These are phyloP conservation scores for Lachancea thermotolerans DNA, from an alignment of 805 yeast species.

Conservation along the genomic window DNA sequence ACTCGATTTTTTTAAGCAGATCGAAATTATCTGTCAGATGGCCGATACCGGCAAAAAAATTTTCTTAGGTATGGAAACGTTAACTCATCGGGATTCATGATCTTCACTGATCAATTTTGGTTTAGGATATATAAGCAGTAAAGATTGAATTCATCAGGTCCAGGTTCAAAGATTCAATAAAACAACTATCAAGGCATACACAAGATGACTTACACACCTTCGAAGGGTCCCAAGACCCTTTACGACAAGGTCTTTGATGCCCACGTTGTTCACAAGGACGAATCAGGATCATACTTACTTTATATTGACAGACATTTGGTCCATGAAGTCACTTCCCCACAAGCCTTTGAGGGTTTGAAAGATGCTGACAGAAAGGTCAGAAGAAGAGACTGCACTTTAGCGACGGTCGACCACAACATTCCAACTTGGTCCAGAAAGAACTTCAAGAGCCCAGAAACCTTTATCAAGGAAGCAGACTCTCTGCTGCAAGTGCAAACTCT, in stretches of 20 bases:
- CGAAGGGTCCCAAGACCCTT: constrained; percentile 56
- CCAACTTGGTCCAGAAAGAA: constrained; percentile 85
- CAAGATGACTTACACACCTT: neutral
- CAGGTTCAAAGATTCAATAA: no score
- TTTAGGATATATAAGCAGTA: no score
- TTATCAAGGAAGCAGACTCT: constrained; percentile 87
- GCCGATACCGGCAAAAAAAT: constrained; percentile 12
- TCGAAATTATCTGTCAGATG: neutral
- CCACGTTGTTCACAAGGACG: constrained; percentile 87
- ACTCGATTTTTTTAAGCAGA: neutral
- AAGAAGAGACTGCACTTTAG: constrained; percentile 87
- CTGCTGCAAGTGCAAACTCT: constrained; percentile 86
- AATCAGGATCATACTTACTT: constrained; percentile 75
- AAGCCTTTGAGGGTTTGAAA: constrained; percentile 92
- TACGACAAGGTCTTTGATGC: constrained; percentile 96
- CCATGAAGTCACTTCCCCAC: constrained; percentile 98
- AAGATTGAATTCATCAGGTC: no score
- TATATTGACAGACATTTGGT: constrained; percentile 96
- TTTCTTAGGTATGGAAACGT: neutral
- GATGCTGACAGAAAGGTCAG: constrained; percentile 86
- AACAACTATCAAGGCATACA: no score
- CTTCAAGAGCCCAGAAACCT: constrained; percentile 66
- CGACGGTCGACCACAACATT: constrained; percentile 95
- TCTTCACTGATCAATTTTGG: no score
- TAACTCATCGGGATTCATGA: neutral